phyloP scores from a whole-genome alignment of 1,284 basidiomycete species.

The Papiliotrema laurentii region DNA sequence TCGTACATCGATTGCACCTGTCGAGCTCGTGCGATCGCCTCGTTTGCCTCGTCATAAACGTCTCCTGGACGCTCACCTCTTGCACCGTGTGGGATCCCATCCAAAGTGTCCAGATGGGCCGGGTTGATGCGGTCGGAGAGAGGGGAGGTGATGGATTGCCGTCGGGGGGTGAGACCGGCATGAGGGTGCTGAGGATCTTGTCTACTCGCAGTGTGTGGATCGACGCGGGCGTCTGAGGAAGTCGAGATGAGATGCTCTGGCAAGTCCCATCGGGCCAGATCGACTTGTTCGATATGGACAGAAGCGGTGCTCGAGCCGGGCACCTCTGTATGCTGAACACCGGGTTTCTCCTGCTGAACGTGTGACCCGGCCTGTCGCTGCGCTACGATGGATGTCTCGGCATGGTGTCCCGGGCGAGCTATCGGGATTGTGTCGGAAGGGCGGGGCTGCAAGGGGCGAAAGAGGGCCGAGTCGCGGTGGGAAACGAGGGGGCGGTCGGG shows the following conservation, averaged over 20 bases:
- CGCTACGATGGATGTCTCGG: background rate
- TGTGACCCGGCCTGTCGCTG: background rate
- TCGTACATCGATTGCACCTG: background rate
- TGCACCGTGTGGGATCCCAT: background rate
- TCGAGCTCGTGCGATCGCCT: background rate
- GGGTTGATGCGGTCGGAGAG: slow-evolving; percentile 13
- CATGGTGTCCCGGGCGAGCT: background rate
- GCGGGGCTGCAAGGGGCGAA: slow-evolving; percentile 21
- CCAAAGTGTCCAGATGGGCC: slow-evolving; percentile 17
- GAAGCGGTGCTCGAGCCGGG: background rate
- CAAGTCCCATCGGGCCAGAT: slow-evolving; percentile 22
- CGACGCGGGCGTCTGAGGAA: background rate
- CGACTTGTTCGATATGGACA: slow-evolving; percentile 9
- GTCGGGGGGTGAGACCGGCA: background rate
- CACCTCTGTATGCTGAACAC: background rate
- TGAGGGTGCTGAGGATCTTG: slow-evolving; percentile 1
- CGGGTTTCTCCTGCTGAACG: background rate
- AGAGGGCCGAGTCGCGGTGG: slow-evolving; percentile 38
- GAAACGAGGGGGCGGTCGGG: slow-evolving; percentile 12
- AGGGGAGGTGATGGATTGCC: slow-evolving; percentile 10
- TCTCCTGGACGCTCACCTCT: background rate
- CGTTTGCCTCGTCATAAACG: background rate
- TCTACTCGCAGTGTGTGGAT: slow-evolving; percentile 2
- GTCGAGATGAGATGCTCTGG: slow-evolving; percentile 20
- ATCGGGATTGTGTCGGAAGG: slow-evolving; percentile 5